Base-by-base conservation (phyloP, 768 basidiomycete genomes). In the Lentinula sp. region DNA sequence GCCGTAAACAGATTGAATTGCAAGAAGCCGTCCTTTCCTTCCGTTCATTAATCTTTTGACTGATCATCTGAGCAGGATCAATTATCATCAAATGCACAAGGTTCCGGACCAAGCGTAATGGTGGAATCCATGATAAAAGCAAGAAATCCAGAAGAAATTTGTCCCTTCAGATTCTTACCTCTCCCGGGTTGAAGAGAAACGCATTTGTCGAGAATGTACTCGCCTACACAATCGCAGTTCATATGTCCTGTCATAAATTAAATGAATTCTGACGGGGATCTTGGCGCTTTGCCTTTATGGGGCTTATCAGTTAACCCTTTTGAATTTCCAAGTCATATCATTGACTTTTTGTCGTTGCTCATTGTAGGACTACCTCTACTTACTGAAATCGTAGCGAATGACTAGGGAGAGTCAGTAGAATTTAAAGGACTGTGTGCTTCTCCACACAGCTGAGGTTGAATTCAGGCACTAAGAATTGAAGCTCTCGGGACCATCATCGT, bases 21-120 rank as follows among this genome's bases (percentile, higher is more conserved):
- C 6, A 42, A 43, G 39, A 35, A 54, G 53, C 53, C 53, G 53
- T 21, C 53, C 53, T 54, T 54, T 54, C 37, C 53, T 54, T 54
- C 53, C 37, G 32, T 54, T 54, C 34, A 54, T 54, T 54, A 40
- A 35, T 35, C 53, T 40, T 40, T 40, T 40, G n/a, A 37, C 21
- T 54, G 21, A 54, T 54, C 50, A 51, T 51, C 50, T 51, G 50
- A 34, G 16, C 50, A 35, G 37, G 21, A 54, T 37, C 53, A 54
- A 18, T 13, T 5, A 37, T 13, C 37, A 54, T n/a, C 23, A 52
- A 23, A 10, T 40, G 5, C 53, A 54, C 35, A 54, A 54, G 53
- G 37, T 54, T 54, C 53, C 53, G 53, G 34, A 37, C 15, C 53
- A 40, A 54, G 7, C 53, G 53, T 37, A 11, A 54, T 54, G 5